These are phyloP conservation scores for Closterium sp. DNA, from an alignment of 139 green algal genomes.

Conservation along the genomic window DNA sequence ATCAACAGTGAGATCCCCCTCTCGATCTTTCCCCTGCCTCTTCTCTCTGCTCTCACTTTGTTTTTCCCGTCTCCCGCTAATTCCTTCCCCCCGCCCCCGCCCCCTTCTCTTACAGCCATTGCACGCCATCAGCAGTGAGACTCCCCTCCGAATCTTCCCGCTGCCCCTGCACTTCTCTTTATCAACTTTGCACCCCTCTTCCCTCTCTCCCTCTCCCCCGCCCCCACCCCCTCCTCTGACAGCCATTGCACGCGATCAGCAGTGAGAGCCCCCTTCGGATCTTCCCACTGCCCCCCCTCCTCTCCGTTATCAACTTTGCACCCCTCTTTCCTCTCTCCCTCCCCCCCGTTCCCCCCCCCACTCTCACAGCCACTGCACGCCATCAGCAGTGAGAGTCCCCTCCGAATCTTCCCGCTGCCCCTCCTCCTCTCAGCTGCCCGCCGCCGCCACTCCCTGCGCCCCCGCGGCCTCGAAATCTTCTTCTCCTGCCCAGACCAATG, in stretches of 20 bases:
- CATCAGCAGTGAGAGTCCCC: slow-evolving; percentile 19
- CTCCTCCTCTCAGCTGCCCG: neutral
- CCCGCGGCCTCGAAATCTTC: slow-evolving; percentile 55
- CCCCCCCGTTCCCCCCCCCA: neutral
- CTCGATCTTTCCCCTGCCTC: too few relatives aligned
- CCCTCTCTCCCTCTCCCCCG: too few relatives aligned
- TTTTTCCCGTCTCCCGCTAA: neutral
- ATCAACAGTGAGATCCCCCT: too few relatives aligned
- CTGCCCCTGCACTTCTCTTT: too few relatives aligned
- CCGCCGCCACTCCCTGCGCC: slow-evolving; percentile 29
- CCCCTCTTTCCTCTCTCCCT: too few relatives aligned
- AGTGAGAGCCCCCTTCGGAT: too few relatives aligned
- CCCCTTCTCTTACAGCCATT: slow-evolving; percentile 33
- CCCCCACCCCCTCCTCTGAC: too few relatives aligned
- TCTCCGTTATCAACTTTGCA: too few relatives aligned
- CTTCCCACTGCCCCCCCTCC: too few relatives aligned
- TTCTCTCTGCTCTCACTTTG: too few relatives aligned
- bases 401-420: slow-evolving; percentile 43
- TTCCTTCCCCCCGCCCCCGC: neutral
- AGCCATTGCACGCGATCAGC: too few relatives aligned
- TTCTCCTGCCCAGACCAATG: slow-evolving; percentile 20
- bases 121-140: slow-evolving; percentile 36
- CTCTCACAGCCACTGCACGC: slow-evolving; percentile 51
- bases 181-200: too few relatives aligned
- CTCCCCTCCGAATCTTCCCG: slow-evolving; percentile 45